phyloP scores from a whole-genome alignment of 108 stramenopile species.

The Poteriospumella lacustris region DNA sequence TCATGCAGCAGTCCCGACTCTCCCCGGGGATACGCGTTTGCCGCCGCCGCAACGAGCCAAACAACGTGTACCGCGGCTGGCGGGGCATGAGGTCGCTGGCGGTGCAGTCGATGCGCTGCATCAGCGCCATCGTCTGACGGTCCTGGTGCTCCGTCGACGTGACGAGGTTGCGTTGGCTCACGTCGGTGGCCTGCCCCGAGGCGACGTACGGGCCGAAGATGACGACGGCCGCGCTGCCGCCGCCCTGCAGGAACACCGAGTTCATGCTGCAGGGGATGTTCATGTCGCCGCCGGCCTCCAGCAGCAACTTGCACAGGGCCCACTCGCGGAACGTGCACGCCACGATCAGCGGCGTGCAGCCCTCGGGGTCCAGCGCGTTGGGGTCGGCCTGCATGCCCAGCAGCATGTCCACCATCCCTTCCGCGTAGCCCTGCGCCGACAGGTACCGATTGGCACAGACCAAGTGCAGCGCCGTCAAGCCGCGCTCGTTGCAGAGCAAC shows the following conservation, averaged over 20 bases:
- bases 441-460: not conserved
- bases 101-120: not conserved
- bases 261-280: not conserved
- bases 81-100: constrained; percentile 6
- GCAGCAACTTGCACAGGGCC: not conserved
- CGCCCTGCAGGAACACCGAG: not conserved
- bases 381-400: not conserved
- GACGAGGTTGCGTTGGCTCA: too few relatives aligned
- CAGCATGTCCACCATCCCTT: not conserved
- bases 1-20: constrained; percentile 1
- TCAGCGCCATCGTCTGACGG: not conserved
- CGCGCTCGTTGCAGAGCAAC: not conserved
- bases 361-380: not conserved
- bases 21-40: constrained; percentile 4
- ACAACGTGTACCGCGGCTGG: not conserved
- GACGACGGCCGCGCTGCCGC: too few relatives aligned
- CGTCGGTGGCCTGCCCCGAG: not conserved
- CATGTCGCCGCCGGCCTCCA: not conserved
- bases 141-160: not conserved
- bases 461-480: not conserved
- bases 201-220: too few relatives aligned
- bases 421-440: not conserved
- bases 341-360: not conserved
- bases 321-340: not conserved
- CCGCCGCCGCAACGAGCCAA: not conserved